Base-by-base conservation (phyloP, 2,329 filamentous ascomycete genomes). In the Pseudogymnoascus sp. region DNA sequence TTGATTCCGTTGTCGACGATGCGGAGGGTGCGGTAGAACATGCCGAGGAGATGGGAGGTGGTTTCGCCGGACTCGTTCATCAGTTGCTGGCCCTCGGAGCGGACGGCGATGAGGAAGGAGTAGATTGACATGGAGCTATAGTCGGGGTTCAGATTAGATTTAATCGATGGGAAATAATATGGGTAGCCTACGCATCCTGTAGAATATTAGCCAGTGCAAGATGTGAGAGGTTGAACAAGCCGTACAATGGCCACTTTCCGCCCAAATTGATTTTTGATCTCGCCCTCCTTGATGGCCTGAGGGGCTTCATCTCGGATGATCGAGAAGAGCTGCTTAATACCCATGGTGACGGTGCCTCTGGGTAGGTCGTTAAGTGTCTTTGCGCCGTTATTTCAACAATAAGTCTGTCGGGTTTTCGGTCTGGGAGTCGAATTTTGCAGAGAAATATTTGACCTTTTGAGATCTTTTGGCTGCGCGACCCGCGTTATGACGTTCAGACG, bases 1-100 rank as follows among this genome's bases (percentile, higher is more conserved):
- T 99, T 99, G 80, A 99, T 97, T 64, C 95, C 95, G 71, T 97
- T 97, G 78, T 99, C 95, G 72, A 97, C 91, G 79, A 99, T 97
- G 70, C 95, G 92, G 6, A 99, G 83, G 2, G 95, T 99, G 70
- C 95, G 93, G 81, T 99, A 99, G 81, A 99, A 99, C 87, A 99
- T 93, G 73, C 95, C 95, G 93, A 99, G 97, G 15, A 99, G 80
- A 75, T 99, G 95, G 17, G 95, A 99, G 0, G 95, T 99, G 1
- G 95, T 99, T 76, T 97, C 92, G 72, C 95, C 95, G 61, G 88
- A 88, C 72, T 99, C 95, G 76, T 88, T 96, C 83, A 88, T 97
- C 71, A 99, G 88, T 77, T 97, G 92, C 76, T 99, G 91, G 70
- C 95, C 95, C 71, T 96, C 92, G 71, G 93, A 97, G 70, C 95